Evolutionary conservation across 352 stramenopile genomes (phyloP).

Genomic region (Phytophthora megakarya): DNA sequence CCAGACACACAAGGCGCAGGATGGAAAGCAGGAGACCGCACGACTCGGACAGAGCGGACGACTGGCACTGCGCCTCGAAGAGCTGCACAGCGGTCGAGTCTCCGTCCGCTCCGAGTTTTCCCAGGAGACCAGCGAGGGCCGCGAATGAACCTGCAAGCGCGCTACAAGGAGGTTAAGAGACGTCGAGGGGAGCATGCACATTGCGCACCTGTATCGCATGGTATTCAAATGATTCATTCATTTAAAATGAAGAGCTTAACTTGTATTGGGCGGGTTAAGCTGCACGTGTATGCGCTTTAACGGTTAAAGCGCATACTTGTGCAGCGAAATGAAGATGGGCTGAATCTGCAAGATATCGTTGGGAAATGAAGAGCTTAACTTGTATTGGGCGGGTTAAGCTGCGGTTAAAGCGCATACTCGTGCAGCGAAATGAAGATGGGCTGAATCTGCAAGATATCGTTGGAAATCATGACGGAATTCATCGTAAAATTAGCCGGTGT

Average conservation of each 20-base stretch:
- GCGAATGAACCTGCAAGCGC: constrained; percentile 63
- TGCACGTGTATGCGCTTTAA: not conserved
- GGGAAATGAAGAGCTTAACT: too few relatives aligned
- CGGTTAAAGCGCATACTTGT: too few relatives aligned
- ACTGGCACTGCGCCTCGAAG: constrained; percentile 31
- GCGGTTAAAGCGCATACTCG: too few relatives aligned
- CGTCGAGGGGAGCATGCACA: not conserved
- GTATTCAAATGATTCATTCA: not conserved
- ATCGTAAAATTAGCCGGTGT: not conserved
- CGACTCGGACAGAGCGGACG: constrained; percentile 11
- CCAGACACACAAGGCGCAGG: constrained; percentile 58
- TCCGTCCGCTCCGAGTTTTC: constrained; percentile 59
- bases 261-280: too few relatives aligned
- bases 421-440: not conserved
- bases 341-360: not conserved
- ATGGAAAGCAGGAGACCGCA: constrained; percentile 26
- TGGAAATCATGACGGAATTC: too few relatives aligned
- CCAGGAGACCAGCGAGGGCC: constrained; percentile 55
- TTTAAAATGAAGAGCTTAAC: constrained; percentile 5
- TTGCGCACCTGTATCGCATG: constrained; percentile 25
- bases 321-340: not conserved
- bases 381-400: too few relatives aligned
- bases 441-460: not conserved
- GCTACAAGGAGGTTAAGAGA: constrained; percentile 27
- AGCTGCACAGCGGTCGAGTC: constrained; percentile 35